Evolutionary conservation across 495 filamentous ascomycete species (phyloP), one percentile per base, ranked within the genome.

Genomic region (Podospora pseudocomata): DNA sequence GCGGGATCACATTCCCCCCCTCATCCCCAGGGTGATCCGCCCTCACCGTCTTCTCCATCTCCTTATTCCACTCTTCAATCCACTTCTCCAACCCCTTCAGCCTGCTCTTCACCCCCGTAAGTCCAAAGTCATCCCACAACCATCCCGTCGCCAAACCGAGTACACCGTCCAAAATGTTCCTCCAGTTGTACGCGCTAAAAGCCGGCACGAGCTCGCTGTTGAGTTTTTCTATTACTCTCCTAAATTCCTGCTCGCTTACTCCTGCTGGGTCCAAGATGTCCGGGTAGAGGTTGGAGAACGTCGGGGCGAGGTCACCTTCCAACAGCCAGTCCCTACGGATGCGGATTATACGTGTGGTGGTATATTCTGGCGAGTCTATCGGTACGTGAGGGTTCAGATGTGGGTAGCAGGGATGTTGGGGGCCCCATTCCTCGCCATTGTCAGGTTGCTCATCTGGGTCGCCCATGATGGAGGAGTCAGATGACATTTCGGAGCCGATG

Each of bases 381-480:
- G 94, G 92, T 19, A 97, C 91, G 76, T 97, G 92, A 0, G 94
- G 92, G 76, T 99, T 99, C 65, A 90, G 83, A 77, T 99, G 95
- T 56, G 94, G 94, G 75, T 88, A 97, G 77, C 93, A 97, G 5
- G 93, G 93, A 74, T 97, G 94, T 23, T 89, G 87, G 23, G 93
- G 92, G 2, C 92, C 92, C 93, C 93, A 97, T 79, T 88, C 86
- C 55, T 86, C 87, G 16, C 81, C 83, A 30, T 83, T 73, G 67
- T 84, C 83, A 55, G 80, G 82, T 28, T 80, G 78, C 26, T 76
- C 68, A 44, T 85, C 79, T 9, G 78, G 80, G 64, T 83, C 82
- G n/a, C 83, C 83, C 75, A 84, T 76, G 64, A 87, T 87, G 11
- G 83, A 86, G 1, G 85, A 84, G 64, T 76, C 80, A 5, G 83